phyloP scores from a whole-genome alignment of 2,329 filamentous ascomycete genomes.

The Aureobasidium mangrovei region DNA sequence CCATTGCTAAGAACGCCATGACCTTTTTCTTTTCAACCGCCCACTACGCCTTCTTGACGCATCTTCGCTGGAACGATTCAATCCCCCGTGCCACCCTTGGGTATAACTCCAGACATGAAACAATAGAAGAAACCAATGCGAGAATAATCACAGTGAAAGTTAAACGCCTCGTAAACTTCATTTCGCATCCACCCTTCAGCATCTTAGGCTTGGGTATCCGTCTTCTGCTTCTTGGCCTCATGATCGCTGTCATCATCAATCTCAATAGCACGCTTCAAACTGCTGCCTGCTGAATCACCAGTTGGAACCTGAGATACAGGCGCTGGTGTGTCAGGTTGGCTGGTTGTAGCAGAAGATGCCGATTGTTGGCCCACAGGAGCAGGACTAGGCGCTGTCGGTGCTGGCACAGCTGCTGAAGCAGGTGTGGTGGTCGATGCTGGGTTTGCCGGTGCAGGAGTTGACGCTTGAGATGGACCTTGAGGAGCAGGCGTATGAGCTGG shows the following conservation, averaged over 20 bases:
- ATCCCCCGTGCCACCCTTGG: too few relatives aligned
- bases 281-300: background rate
- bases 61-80: too few relatives aligned
- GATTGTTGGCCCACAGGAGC: background rate
- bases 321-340: background rate
- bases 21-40: too few relatives aligned
- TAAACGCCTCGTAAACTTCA: conserved; percentile 12
- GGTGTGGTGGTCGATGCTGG: background rate
- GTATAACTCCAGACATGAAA: too few relatives aligned
- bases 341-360: background rate
- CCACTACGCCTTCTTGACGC: too few relatives aligned
- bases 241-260: conserved; percentile 14
- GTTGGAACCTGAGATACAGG: background rate
- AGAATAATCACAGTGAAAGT: background rate
- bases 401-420: background rate
- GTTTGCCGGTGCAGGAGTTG: background rate
- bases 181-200: background rate
- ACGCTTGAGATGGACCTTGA: background rate
- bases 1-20: too few relatives aligned
- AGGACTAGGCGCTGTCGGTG: background rate
- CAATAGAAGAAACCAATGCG: too few relatives aligned
- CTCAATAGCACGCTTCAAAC: conserved; percentile 10
- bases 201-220: background rate
- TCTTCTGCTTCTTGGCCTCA: conserved; percentile 16
- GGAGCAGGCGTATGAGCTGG: background rate